A percentile compares a stretch with the other conserved stretches of the same genome.
phyloP scores from a whole-genome alignment of 371 early-diverging fungal species.

The Circinella minor region DNA sequence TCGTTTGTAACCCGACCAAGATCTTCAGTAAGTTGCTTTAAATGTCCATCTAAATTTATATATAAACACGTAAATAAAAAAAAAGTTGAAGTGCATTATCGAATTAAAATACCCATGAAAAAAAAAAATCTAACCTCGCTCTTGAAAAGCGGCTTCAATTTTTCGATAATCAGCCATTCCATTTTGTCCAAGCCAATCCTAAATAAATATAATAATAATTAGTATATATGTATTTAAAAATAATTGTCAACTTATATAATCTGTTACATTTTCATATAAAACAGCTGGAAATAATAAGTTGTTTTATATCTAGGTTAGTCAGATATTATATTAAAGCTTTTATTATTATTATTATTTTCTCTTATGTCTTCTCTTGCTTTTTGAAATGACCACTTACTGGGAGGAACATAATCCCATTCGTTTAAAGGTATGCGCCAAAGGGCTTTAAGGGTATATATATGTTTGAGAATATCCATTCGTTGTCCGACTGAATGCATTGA shows the following conservation, averaged over 20 bases:
- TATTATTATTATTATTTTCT: neutral
- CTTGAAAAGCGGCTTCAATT: slow-evolving; percentile 61
- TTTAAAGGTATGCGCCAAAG: slow-evolving; percentile 82
- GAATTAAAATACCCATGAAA: neutral
- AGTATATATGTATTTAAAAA: neutral
- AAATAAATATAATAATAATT: neutral
- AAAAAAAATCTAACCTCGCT: slow-evolving; percentile 46
- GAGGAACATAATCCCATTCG: slow-evolving; percentile 86
- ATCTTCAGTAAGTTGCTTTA: slow-evolving; percentile 61
- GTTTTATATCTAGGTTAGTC: neutral
- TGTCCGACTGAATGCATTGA: slow-evolving; percentile 87
- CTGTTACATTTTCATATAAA: slow-evolving; percentile 66
- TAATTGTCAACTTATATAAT: neutral
- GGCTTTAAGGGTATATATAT: slow-evolving; percentile 82
- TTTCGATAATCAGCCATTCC: slow-evolving; percentile 60
- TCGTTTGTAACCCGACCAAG: slow-evolving; percentile 55
- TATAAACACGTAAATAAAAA: neutral
- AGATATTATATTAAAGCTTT: neutral
- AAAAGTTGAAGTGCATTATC: neutral
- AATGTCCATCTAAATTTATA: slow-evolving; percentile 45
- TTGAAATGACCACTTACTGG: slow-evolving; percentile 51
- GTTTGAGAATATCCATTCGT: slow-evolving; percentile 82
- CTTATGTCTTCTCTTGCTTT: neutral
- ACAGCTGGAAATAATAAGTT: slow-evolving; percentile 41
- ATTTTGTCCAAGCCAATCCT: slow-evolving; percentile 57